Base-by-base conservation (phyloP, 2,329 filamentous ascomycete genomes). In the Zymoseptoria pseudotritici region DNA sequence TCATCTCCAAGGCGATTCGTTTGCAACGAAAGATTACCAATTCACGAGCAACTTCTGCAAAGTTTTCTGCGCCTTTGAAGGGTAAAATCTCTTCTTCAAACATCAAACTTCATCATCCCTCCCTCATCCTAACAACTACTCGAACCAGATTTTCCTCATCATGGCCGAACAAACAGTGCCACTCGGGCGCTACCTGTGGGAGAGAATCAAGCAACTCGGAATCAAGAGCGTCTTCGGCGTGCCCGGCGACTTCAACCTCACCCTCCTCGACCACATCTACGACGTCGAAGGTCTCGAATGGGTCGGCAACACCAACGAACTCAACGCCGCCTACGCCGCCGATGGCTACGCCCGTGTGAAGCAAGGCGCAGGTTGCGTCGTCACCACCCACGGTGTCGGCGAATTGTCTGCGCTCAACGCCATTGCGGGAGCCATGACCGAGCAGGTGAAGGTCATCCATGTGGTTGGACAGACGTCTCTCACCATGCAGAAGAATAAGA, bases 331-430 rank as follows among this genome's bases (percentile, higher is more conserved):
- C 2, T 84, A 84, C 61, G 81, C 82, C 0, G 80, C 81, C 2
- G 83, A 86, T 63, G 83, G 81, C 1, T 86, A 86, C 63, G 78
- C 80, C 2, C 74, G 83, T 11, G 76, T 83, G 60, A 83, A 82
- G 62, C 79, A 80, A 5, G 71, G 80, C 6, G 75, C 76, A 2
- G 77, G 77, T 8, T 75, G 74, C 56, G 67, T 84, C 7, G 73
- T 86, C 31, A 86, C 84, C 0, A 85, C 83, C 0, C 84, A 84
- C 65, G 84, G 83, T 4, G 83, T 86, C 1, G 84, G 83, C 20
- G 78, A 79, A 63, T 65, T 79, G 4, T 76, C 73, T 50, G 77
- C 78, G 0, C 61, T 79, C 5, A 79, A 79, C 59, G 77, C 75
- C 20, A 70, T 79, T 21, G 75, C 77, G 2, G 78, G 78, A 2